Evolutionary conservation across 2,329 filamentous ascomycete genomes (phyloP).

Genomic region (Pseudophaeomoniella oleicola): DNA sequence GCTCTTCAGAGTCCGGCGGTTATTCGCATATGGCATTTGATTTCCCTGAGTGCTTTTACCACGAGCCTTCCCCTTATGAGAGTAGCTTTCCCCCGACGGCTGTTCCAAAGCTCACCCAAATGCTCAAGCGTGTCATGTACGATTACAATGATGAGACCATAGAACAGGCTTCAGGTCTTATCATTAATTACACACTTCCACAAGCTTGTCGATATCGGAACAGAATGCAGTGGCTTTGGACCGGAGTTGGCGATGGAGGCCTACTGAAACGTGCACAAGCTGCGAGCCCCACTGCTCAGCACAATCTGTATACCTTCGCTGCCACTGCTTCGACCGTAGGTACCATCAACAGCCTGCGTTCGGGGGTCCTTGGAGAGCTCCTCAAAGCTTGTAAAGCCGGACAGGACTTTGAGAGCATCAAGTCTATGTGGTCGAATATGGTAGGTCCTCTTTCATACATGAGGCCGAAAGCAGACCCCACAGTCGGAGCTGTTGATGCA

Average conservation of each 20-base stretch:
- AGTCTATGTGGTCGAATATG: not conserved
- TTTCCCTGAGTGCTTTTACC: not conserved
- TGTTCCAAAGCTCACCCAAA: not conserved
- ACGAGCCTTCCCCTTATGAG: too few relatives aligned
- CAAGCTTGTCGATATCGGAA: not conserved
- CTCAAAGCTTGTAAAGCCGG: not conserved
- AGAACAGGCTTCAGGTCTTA: not conserved
- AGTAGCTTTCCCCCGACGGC: too few relatives aligned
- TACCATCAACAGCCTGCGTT: constrained; percentile 1
- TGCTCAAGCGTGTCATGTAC: not conserved
- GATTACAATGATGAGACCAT: not conserved
- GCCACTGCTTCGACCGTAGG: not conserved
- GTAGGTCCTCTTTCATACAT: constrained; percentile 1
- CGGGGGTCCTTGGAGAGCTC: not conserved
- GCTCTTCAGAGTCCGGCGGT: not conserved
- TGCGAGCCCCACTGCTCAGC: not conserved
- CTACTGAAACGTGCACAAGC: not conserved
- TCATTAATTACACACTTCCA: not conserved
- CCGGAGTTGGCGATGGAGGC: not conserved
- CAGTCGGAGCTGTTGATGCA: constrained; percentile 1
- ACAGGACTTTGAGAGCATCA: not conserved
- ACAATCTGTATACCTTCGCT: not conserved
- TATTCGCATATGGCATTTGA: not conserved
- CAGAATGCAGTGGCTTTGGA: not conserved
- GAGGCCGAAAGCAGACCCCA: constrained; percentile 2